Evolutionary conservation across 768 basidiomycete genomes (phyloP), one percentile per base, ranked within the genome.

Genomic region (Boletus sp.): DNA sequence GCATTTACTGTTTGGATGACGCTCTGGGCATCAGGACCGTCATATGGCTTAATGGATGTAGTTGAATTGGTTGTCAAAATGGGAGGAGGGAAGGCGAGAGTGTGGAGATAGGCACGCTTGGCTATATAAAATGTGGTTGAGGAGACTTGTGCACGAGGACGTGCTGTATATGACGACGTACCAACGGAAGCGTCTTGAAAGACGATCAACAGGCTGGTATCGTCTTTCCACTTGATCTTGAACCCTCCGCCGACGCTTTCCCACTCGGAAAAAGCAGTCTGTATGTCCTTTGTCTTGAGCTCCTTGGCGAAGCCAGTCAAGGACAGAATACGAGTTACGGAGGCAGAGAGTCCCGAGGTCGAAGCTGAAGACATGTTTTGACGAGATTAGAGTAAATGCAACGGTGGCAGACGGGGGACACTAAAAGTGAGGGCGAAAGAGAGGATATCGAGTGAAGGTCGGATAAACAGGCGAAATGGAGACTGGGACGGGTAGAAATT

Each of bases 171-270:
- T 47, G 52, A 56, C 42, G 49, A 81, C 95, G 79, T 69, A 98
- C 97, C 96, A 44, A 89, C 80, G 47, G 81, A 78, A 54, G 97
- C 85, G 75, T 98, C 97, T 61, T 84, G 83, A 71, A 99, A 99
- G 54, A 99, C 97, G 64, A 97, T 89, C 65, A 95, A 77, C 40
- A 96, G 89, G 69, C 91, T 95, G 37, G 92, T 94, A 74, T 99
- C 97, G 73, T 99, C 95, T 65, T 85, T 83, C 97, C 97, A 99
- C 73, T 99, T 99, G 71, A 99, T 95, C 81, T 95, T 94, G 79
- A 96, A 97, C 24, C 97, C 97, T 30, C 96, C 97, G 55, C 79
- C 84, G 51, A 86, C 77, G 57, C 76, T 80, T 66, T 97, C 94
- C 83, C 89, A 98, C 45, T 94, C 93, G 49, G 86, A 78, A 73